Evolutionary conservation across 805 yeast species (phyloP).

Genomic region (Yamadazyma tumulicola): DNA sequence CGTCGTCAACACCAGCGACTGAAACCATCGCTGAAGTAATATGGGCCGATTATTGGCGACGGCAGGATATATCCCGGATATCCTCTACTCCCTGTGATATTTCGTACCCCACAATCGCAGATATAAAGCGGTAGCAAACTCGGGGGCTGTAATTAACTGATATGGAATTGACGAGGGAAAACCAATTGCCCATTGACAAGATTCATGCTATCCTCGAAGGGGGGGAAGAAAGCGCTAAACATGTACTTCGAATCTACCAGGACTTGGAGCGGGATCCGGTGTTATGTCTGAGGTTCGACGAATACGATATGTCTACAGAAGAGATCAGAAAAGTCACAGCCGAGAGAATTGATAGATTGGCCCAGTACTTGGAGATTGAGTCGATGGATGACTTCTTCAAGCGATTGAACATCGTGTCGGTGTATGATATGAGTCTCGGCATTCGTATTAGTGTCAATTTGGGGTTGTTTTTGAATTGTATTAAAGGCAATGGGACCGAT

Average conservation of each 20-base stretch:
- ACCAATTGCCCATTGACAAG: slow-evolving; percentile 24
- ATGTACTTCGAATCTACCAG: slow-evolving; percentile 27
- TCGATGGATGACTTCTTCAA: slow-evolving; percentile 27
- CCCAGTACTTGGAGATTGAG: slow-evolving; percentile 34
- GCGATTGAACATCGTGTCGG: slow-evolving; percentile 33
- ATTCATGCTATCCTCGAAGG: slow-evolving; percentile 40
- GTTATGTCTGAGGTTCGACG: slow-evolving; percentile 24
- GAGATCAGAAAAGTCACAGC: slow-evolving; percentile 33
- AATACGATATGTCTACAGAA: slow-evolving; percentile 30
- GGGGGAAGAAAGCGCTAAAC: slow-evolving; percentile 25
- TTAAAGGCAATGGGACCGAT: slow-evolving; percentile 40
- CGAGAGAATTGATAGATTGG: slow-evolving; percentile 30
- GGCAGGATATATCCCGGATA: too few species aligned
- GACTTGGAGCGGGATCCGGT: slow-evolving; percentile 39
- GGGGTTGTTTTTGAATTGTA: slow-evolving; percentile 37
- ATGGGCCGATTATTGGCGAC: too few species aligned
- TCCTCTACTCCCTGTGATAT: too few species aligned
- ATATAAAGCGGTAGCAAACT: too few species aligned
- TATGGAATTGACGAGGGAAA: too few species aligned
- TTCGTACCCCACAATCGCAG: too few species aligned
- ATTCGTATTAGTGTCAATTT: slow-evolving; percentile 37
- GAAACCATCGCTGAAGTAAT: too few species aligned
- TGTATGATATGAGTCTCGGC: slow-evolving; percentile 36
- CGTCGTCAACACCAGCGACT: too few species aligned
- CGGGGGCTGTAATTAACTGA: too few species aligned